These are phyloP conservation scores for Arachis monticola DNA, from an alignment of 331 rosid genomes.

Conservation along the genomic window DNA sequence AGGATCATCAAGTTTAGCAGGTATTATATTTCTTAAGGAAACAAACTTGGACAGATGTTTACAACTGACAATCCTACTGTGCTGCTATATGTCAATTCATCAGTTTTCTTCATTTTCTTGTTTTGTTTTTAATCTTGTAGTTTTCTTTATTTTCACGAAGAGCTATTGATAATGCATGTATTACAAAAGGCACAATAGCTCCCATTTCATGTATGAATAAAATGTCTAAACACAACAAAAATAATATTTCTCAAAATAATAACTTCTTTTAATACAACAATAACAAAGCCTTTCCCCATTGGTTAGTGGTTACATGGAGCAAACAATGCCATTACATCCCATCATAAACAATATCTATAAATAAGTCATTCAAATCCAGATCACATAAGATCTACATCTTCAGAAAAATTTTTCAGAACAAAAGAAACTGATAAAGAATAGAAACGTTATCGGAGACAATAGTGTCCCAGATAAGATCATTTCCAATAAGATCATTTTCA, in stretches of 20 bases:
- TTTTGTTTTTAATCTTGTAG: constrained; percentile 1
- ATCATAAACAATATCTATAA: background rate
- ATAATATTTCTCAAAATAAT: background rate
- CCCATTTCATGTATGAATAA: background rate
- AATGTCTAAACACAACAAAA: background rate
- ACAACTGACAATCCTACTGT: constrained; percentile 5
- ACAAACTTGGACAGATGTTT: background rate
- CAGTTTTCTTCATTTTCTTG: background rate
- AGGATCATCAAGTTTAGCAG: constrained; percentile 14
- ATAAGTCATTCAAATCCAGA: background rate
- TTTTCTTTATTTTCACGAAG: background rate
- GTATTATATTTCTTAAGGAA: background rate
- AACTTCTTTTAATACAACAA: background rate
- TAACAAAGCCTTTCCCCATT: background rate
- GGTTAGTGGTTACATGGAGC: background rate
- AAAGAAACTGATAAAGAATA: constrained; percentile 28
- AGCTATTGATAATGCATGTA: background rate
- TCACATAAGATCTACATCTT: constrained; percentile 4
- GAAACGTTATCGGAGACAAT: background rate
- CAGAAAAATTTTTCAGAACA: background rate
- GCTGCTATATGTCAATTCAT: constrained; percentile 4
- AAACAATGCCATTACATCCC: background rate
- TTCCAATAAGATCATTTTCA: constrained; percentile 21
- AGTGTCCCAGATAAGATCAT: constrained; percentile 6
- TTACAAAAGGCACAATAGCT: constrained; percentile 12